These are phyloP conservation scores for Trametes cubensis DNA, from an alignment of 768 basidiomycete genomes.

Conservation along the genomic window DNA sequence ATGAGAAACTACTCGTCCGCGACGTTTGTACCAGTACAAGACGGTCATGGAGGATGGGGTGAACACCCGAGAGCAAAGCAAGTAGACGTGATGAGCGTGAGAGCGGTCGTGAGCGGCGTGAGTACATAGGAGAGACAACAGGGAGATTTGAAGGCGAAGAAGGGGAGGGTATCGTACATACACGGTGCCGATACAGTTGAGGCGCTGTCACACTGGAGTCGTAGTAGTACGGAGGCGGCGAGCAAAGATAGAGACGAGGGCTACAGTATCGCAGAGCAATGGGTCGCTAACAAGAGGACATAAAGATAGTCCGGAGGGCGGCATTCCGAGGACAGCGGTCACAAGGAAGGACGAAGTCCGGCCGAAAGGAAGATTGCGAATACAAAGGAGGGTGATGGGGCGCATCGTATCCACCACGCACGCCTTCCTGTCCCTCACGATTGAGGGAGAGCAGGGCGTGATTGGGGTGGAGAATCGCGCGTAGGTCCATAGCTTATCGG, in stretches of 20 bases:
- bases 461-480: not conserved
- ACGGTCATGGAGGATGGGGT: not conserved
- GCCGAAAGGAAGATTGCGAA: not conserved
- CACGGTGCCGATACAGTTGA: constrained; percentile 14
- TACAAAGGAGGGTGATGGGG: constrained; percentile 3
- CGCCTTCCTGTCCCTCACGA: too few species aligned
- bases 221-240: not conserved
- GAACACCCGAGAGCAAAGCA: not conserved
- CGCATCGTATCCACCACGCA: not conserved
- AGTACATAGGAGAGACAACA: not conserved
- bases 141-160: not conserved
- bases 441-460: not conserved
- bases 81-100: constrained; percentile 11
- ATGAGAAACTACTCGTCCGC: not conserved
- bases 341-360: not conserved
- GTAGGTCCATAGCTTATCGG: not conserved
- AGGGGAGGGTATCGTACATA: constrained; percentile 16
- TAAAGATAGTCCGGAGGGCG: constrained; percentile 12
- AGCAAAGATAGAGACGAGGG: not conserved
- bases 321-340: not conserved
- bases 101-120: constrained; percentile 15
- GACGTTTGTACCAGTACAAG: constrained; percentile 10
- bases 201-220: not conserved
- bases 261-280: not conserved
- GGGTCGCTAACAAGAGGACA: constrained; percentile 3